Base-by-base conservation (phyloP, 2,329 filamentous ascomycete genomes). In the Penicillium sp. region DNA sequence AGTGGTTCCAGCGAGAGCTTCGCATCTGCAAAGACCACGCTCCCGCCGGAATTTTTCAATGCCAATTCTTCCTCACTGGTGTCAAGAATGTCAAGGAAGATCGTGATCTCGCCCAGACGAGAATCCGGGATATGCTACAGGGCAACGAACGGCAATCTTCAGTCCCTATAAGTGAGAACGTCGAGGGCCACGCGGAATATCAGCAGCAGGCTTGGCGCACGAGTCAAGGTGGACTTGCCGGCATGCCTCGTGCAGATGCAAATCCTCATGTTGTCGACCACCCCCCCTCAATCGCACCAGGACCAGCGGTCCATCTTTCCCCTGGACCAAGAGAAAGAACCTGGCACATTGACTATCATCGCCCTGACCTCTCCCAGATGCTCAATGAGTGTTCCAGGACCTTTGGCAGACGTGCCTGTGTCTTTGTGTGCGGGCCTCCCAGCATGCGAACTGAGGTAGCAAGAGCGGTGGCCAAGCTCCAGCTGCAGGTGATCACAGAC, bases 1-100 rank as follows among this genome's bases (percentile, higher is more conserved):
- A 96, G 65, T 97, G 91, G 91, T 97, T 96, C 76, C 87, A 88
- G 56, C 90, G 96, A 70, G 91, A 96, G 67, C 76, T 96, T 49
- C 82, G 90, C 41, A 95, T 96, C 60, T 95, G 91, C 70, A 82
- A 89, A 59, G 88, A 96, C 68, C 85, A 83, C 43, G 90, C 91
- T 8, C 91, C 91, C 1, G 86, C 88, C 0, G 88, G 93, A 63
- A 86, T 87, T 28, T 87, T 96, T 7, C 88, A 87, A 25, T 96
- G 90, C 74, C 90, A 95, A 66, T 96, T 96, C 75, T 96, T 89
- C 70, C 87, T 96, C 56, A 97, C 91, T 0, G 82, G 85, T 1
- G 80, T 89, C 57, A 75, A 84, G 48, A 56, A 67, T 18, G 56
- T 58, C 72, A 70, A 76, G 39, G 85, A 84, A 3, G 76, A 91